phyloP scores from a whole-genome alignment of 768 basidiomycete species.

The Hirschioporus abietinus region DNA sequence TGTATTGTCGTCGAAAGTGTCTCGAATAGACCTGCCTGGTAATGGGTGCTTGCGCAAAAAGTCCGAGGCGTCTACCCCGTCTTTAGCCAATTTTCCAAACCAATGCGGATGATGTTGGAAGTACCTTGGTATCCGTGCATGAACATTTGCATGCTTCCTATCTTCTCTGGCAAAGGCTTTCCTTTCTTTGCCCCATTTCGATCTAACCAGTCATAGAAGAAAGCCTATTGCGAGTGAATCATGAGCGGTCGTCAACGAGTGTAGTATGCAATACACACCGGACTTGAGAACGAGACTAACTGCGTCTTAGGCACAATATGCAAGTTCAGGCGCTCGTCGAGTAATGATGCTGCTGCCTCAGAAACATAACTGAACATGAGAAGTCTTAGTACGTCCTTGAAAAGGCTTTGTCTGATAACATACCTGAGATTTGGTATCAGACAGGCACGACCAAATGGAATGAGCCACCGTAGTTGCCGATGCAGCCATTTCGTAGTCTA shows the following conservation, averaged over 20 bases:
- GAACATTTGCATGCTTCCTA: slow-evolving; percentile 89
- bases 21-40: slow-evolving; percentile 79
- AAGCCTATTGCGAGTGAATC: slow-evolving; percentile 44
- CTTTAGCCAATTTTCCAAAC: background rate
- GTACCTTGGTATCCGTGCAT: slow-evolving; percentile 75
- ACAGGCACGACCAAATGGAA: slow-evolving; percentile 86
- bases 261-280: slow-evolving; percentile 27
- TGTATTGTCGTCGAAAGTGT: slow-evolving; percentile 81
- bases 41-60: slow-evolving; percentile 83
- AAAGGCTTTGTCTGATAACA: slow-evolving; percentile 8
- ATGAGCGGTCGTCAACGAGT: slow-evolving; percentile 10
- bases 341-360: slow-evolving; percentile 81
- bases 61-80: slow-evolving; percentile 67
- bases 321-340: slow-evolving; percentile 68
- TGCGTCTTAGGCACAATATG: slow-evolving; percentile 85
- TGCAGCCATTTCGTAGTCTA: slow-evolving; percentile 90
- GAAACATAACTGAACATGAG: slow-evolving; percentile 63
- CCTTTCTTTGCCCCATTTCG: slow-evolving; percentile 78
- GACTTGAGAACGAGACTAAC: slow-evolving; percentile 76
- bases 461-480: slow-evolving; percentile 83
- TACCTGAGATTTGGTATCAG: slow-evolving; percentile 84
- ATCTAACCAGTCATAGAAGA: slow-evolving; percentile 92
- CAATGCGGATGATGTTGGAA: background rate
- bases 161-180: slow-evolving; percentile 79
- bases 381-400: background rate